Conservation (phyloP, 768 basidiomycete genomes). For the Leucosporidium yakuticum region DNA sequence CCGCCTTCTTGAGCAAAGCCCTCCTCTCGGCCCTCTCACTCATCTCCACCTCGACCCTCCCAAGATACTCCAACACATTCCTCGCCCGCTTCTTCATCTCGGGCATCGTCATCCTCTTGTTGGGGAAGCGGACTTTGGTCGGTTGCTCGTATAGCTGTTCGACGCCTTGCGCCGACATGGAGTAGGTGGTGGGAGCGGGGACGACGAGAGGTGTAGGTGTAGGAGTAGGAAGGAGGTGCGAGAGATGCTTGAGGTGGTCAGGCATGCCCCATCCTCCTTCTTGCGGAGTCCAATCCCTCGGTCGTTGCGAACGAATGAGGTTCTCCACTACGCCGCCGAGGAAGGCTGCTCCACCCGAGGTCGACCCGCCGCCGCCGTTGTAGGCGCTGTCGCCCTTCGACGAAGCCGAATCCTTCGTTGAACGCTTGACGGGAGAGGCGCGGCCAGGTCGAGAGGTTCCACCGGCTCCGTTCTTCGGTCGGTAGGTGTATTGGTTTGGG, state of each 20-base stretch:
- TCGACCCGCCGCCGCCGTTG: constrained; percentile 30
- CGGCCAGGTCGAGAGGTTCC: constrained; percentile 4
- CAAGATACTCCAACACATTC: constrained; percentile 88
- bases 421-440: constrained; percentile 19
- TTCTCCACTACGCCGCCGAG: constrained; percentile 7
- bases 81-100: constrained; percentile 96
- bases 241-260: constrained; percentile 83
- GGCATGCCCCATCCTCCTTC: constrained; percentile 66
- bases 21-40: constrained; percentile 9
- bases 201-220: constrained; percentile 69
- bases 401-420: constrained; percentile 20
- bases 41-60: constrained; percentile 50
- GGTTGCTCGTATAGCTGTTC: constrained; percentile 52
- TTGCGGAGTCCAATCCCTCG: neutral
- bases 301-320: constrained; percentile 15
- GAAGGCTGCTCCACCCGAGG: constrained; percentile 21
- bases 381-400: constrained; percentile 29
- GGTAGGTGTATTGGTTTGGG: constrained; percentile 52
- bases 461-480: constrained; percentile 38
- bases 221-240: constrained; percentile 71
- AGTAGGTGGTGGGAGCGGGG: constrained; percentile 34
- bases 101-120: constrained; percentile 87
- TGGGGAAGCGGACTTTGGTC: constrained; percentile 80
- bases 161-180: constrained; percentile 42
- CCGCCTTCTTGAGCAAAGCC: neutral